phyloP scores from a whole-genome alignment of 768 basidiomycete species.

The Suillus fuscotomentosus region DNA sequence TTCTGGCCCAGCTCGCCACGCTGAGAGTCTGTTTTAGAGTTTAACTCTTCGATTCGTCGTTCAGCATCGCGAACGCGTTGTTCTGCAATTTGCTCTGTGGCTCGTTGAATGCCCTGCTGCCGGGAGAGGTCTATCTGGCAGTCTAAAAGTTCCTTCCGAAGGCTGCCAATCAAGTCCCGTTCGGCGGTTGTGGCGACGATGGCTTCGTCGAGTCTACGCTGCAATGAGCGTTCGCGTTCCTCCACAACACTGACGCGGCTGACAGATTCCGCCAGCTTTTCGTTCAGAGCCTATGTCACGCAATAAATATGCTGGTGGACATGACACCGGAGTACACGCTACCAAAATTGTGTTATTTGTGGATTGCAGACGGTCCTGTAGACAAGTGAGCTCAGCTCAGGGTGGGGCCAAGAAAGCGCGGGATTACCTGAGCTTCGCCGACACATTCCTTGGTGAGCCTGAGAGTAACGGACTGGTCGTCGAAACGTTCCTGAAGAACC shows the following conservation, averaged over 20 bases:
- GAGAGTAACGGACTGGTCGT: conserved; percentile 53
- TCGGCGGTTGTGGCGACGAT: conserved; percentile 13
- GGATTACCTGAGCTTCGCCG: conserved; percentile 48
- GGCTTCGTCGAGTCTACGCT: conserved; percentile 13
- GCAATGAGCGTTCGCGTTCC: conserved; percentile 21
- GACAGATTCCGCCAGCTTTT: conserved; percentile 6
- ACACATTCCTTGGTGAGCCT: conserved; percentile 53
- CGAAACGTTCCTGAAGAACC: conserved; percentile 58
- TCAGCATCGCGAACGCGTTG: conserved; percentile 18
- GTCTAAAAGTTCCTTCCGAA: conserved; percentile 2
- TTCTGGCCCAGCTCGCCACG: conserved; percentile 20
- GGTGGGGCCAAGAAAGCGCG: background rate
- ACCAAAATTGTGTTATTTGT: conserved; percentile 18
- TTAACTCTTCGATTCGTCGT: conserved; percentile 15
- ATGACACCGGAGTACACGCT: conserved; percentile 5
- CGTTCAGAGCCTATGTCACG: conserved; percentile 16
- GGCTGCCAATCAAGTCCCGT: conserved; percentile 6
- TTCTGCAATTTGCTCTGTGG: conserved; percentile 24
- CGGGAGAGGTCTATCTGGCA: conserved; percentile 21
- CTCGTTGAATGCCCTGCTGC: conserved; percentile 24
- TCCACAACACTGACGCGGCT: conserved; percentile 17
- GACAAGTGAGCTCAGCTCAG: background rate
- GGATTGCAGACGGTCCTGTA: conserved; percentile 23
- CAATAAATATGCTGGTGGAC: background rate
- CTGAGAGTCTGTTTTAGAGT: conserved; percentile 21